Conservation (phyloP, 805 yeast genomes). For the Metschnikowia henanensis region DNA sequence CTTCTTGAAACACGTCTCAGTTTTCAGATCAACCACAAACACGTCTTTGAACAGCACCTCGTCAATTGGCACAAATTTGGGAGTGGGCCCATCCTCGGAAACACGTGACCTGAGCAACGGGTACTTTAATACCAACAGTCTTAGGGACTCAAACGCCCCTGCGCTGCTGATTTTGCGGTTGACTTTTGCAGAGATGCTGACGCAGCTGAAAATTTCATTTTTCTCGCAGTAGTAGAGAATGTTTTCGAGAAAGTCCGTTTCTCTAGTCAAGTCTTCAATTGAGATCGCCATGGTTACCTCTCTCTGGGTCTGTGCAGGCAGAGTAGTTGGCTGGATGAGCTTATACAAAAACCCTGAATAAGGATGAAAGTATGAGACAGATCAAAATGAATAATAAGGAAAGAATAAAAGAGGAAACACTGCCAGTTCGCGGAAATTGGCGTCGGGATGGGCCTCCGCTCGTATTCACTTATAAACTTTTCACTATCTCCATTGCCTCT, state of each 20-base stretch:
- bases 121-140: slow-evolving; percentile 10
- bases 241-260: slow-evolving; percentile 8
- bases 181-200: slow-evolving; percentile 10
- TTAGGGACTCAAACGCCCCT: slow-evolving; percentile 7
- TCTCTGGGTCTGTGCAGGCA: not conserved
- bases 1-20: slow-evolving; percentile 1
- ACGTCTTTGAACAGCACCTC: slow-evolving; percentile 10
- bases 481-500: no score
- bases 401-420: no score
- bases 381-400: no score
- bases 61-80: slow-evolving; percentile 8
- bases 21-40: not conserved
- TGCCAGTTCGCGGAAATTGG: no score
- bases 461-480: no score
- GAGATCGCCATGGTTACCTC: slow-evolving; percentile 6
- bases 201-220: slow-evolving; percentile 6
- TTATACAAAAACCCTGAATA: no score
- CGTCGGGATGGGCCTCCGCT: no score
- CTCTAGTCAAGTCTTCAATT: slow-evolving; percentile 8
- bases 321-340: no score
- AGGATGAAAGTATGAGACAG: no score
- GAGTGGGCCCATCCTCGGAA: slow-evolving; percentile 7
- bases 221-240: slow-evolving; percentile 9
- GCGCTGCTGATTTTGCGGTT: slow-evolving; percentile 1
- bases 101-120: slow-evolving; percentile 10